phyloP scores from a whole-genome alignment of 1,284 basidiomycete genomes.

The Irpex sp. region DNA sequence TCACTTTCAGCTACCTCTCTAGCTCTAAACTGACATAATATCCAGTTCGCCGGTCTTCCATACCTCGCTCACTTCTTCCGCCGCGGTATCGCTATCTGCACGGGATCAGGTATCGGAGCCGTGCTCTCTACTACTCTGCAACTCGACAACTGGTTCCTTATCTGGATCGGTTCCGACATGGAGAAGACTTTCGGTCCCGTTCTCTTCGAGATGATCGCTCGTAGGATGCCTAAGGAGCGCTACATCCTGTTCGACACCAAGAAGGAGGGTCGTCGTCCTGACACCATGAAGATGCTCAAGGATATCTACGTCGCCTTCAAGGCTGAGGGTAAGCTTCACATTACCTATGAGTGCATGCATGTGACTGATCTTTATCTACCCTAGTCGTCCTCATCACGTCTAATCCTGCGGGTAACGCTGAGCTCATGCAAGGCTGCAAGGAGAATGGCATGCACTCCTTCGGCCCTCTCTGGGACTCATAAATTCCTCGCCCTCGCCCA shows the following conservation, averaged over 20 bases:
- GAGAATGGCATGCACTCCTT: constrained; percentile 11
- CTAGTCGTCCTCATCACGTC: constrained; percentile 9
- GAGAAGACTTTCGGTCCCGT: constrained; percentile 32
- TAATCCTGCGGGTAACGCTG: constrained; percentile 8
- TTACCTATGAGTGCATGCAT: not conserved
- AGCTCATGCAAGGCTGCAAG: constrained; percentile 11
- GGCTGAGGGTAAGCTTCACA: constrained; percentile 28
- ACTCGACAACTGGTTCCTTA: constrained; percentile 40
- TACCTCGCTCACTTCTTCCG: constrained; percentile 32
- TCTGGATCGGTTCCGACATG: constrained; percentile 42
- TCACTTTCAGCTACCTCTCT: too few species aligned
- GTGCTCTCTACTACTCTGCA: constrained; percentile 31
- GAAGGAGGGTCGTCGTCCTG: constrained; percentile 39
- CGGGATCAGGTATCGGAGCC: constrained; percentile 32
- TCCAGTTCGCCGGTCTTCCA: constrained; percentile 32
- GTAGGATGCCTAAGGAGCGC: constrained; percentile 43
- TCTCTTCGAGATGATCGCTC: constrained; percentile 37
- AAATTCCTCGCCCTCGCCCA: not conserved
- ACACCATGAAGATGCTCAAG: constrained; percentile 30
- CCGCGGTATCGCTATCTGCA: constrained; percentile 32
- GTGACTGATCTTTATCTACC: too few species aligned
- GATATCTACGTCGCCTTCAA: constrained; percentile 28
- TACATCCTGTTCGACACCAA: constrained; percentile 56
- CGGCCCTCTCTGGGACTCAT: constrained; percentile 12
- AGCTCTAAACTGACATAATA: too few species aligned